phyloP scores from a whole-genome alignment of 2,329 filamentous ascomycete species.

The Fusarium oxysporum region DNA sequence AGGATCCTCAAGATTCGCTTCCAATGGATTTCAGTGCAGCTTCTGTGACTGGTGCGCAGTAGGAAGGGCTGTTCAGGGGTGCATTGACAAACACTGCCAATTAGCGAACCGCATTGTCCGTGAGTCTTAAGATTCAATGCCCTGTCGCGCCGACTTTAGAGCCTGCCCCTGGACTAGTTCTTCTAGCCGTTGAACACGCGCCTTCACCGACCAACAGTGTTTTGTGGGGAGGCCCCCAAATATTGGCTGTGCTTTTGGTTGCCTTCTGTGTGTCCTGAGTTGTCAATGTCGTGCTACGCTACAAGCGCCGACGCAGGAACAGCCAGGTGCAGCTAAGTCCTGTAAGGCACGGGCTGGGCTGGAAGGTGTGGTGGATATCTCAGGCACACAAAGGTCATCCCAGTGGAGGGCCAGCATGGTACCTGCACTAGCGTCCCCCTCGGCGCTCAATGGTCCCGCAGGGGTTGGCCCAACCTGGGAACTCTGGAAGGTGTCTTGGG shows the following conservation, averaged over 20 bases:
- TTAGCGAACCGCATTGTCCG: constrained; percentile 19
- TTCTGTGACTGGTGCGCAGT: constrained; percentile 20
- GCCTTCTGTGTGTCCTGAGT: background rate
- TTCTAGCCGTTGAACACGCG: constrained; percentile 32
- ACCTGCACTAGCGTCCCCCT: constrained; percentile 39
- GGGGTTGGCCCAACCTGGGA: constrained; percentile 26
- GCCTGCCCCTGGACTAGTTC: constrained; percentile 22
- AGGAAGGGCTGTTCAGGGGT: constrained; percentile 10
- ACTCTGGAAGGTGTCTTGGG: background rate
- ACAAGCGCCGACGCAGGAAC: constrained; percentile 37
- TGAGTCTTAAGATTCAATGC: constrained; percentile 21
- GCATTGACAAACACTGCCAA: constrained; percentile 25
- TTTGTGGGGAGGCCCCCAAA: constrained; percentile 3
- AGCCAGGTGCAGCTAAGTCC: constrained; percentile 2
- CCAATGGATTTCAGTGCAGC: constrained; percentile 2
- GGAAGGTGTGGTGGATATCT: constrained; percentile 5
- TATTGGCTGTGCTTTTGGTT: constrained; percentile 1
- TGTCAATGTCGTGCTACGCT: background rate
- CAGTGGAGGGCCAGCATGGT: constrained; percentile 26
- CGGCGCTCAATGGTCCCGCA: constrained; percentile 35
- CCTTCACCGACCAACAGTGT: constrained; percentile 37
- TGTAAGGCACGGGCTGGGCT: constrained; percentile 23
- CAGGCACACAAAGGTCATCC: background rate
- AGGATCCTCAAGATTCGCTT: constrained; percentile 1
- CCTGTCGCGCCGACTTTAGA: constrained; percentile 8